Base-by-base conservation (phyloP, 768 basidiomycete genomes). In the Trametes punicea region DNA sequence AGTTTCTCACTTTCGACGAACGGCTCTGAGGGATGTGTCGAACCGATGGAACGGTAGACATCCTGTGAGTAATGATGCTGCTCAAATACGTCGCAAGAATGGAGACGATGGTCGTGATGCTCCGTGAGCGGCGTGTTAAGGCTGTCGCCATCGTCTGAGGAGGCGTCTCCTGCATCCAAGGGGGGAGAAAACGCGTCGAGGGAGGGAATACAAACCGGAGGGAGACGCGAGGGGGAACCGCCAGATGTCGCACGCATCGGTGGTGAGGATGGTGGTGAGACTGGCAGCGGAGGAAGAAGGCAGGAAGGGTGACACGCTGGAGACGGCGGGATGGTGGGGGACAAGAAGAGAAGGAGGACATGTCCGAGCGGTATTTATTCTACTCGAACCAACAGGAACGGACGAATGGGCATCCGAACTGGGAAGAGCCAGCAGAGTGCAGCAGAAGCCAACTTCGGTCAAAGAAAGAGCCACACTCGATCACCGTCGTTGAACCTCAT, bases 71-170 rank as follows among this genome's bases (percentile, higher is more conserved):
- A 57, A 42, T 54, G 57, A 27, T 61, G 59, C 26, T 57, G 62
- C n/a, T 64, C 55, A 33, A 61, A 65, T 0, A 64, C 58, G 31
- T 55, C 57, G 54, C 59, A 65, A 10, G 64, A 60, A 56, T 67
- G 63, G 56, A 59, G 52, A 40, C 66, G 61, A 38, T 67, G 61
- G 41, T 67, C 62, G 60, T 65, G 62, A 49, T 70, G 67, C 55
- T 69, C 67, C 18, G 72, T 67, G 56, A 70, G 69, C 29, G 75
- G 76, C 33, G 75, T 77, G 58, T 73, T 69, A 50, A 77, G 65
- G 51, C 70, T 65, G 67, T 77, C 61, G 64, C 73, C 75, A 65
- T 76, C 75, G 52, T 73, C 70, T 7, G 73, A 70, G 39, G 70
- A 73, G n/a, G 63, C 57, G 62, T 70, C 69, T 26, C 64, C 66